Percentiles rank a stretch among this genome's conserved stretches.
Evolutionary conservation across 2,329 filamentous ascomycete species (phyloP).

Genomic region (Penicillium sp.): DNA sequence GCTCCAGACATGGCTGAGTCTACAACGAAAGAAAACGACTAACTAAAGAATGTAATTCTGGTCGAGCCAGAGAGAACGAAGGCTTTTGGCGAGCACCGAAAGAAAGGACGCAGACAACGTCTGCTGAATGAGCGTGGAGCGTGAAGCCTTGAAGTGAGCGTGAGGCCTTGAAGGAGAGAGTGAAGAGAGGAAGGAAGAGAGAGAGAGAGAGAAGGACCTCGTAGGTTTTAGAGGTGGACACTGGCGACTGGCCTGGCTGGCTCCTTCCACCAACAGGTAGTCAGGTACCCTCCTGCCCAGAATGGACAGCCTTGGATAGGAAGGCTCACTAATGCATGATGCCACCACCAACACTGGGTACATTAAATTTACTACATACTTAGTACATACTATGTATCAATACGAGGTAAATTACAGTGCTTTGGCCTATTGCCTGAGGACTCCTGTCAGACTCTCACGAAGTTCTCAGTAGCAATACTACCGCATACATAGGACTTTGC

Average conservation of each 20-base stretch:
- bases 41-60: constrained; percentile 31
- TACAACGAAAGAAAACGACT: background rate
- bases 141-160: constrained; percentile 4
- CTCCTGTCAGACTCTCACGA: no score
- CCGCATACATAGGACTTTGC: no score
- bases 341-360: no score
- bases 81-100: constrained; percentile 42
- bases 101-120: constrained; percentile 55
- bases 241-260: no score
- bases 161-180: background rate
- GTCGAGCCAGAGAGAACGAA: constrained; percentile 29
- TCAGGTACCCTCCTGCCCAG: no score
- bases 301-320: no score
- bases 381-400: no score
- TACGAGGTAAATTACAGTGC: no score
- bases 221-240: background rate
- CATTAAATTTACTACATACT: no score
- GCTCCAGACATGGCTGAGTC: background rate
- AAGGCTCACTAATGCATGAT: no score
- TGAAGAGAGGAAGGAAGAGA: background rate
- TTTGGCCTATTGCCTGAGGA: no score
- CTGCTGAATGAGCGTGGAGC: constrained; percentile 2
- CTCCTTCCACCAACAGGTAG: background rate
- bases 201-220: background rate
- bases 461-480: no score